Evolutionary conservation across 495 filamentous ascomycete genomes (phyloP), one percentile per base, ranked within the genome.

Genomic region (Cryomyces antarcticus): DNA sequence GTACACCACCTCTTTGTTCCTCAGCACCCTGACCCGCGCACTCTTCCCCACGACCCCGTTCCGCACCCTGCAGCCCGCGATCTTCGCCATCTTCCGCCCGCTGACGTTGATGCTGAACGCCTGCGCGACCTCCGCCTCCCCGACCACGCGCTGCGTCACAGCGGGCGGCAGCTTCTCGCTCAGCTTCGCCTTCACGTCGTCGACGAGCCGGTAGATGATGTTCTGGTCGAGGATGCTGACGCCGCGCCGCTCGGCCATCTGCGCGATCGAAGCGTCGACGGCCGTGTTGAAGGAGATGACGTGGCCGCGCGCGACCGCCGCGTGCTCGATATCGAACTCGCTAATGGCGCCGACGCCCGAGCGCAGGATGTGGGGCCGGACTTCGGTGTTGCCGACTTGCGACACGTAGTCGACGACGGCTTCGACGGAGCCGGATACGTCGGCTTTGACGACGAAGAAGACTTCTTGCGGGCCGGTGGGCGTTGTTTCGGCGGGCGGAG

Each of bases 341-440:
- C 66, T 69, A 31, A 95, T 68, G 17, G 78, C 70, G 0, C 92
- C 92, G 13, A 93, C 79, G 7, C 68, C 71, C 2, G 75, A 77
- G 27, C 79, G 74, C 12, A 96, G 69, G 38, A 99, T 70, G 37
- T 78, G 73, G 10, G 85, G 71, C 11, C 63, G 70, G 12, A 96
- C 76, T 53, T 93, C 82, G 49, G 82, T 72, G 63, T 80, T 93
- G 29, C 88, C 85, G 41, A 94, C 61, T 43, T 73, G 69, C 17
- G 71, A 62, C 46, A 96, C 65, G 10, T 77, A 70, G 41, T 81
- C 77, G 41, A 77, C 57, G 6, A 95, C 79, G 5, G 89, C 89
- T 58, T 99, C 89, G 5, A 85, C 87, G 1, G 86, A 94, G 7
- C 89, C 89, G 43, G 74, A 75, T 11, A 96, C 89, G 54, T 99